phyloP scores from a whole-genome alignment of 2,329 filamentous ascomycete species.

The Aspergillus phoenicis region DNA sequence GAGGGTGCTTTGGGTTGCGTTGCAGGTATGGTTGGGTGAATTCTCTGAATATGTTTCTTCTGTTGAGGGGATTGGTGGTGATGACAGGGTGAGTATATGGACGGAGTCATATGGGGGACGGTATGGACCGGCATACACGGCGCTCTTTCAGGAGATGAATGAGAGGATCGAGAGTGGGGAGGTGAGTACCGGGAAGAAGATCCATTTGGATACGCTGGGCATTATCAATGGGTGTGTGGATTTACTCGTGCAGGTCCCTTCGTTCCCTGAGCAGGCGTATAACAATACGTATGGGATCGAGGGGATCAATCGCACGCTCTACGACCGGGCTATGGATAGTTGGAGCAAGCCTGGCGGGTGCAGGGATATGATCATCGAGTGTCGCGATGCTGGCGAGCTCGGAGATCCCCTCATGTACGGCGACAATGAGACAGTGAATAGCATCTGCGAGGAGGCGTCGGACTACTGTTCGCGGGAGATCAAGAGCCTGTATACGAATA shows the following conservation, averaged over 20 bases:
- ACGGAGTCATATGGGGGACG: constrained; percentile 51
- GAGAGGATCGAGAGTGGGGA: constrained; percentile 40
- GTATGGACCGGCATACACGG: constrained; percentile 46
- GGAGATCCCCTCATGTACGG: constrained; percentile 56
- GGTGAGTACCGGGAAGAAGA: constrained; percentile 28
- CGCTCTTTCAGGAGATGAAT: constrained; percentile 48
- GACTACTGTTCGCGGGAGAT: constrained; percentile 50
- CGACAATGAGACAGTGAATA: constrained; percentile 49
- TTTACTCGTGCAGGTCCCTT: constrained; percentile 50
- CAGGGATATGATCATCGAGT: constrained; percentile 56
- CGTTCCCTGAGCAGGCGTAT: constrained; percentile 55
- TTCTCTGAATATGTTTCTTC: constrained; percentile 62
- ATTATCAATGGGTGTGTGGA: constrained; percentile 62
- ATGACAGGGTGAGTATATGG: constrained; percentile 53
- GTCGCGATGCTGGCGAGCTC: constrained; percentile 49
- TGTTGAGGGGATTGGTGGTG: constrained; percentile 28
- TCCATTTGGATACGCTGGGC: constrained; percentile 55
- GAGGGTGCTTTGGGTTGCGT: constrained; percentile 58
- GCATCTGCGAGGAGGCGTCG: constrained; percentile 49
- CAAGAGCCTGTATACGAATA: constrained; percentile 47
- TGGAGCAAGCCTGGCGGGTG: constrained; percentile 55
- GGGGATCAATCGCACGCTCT: constrained; percentile 52
- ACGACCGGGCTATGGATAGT: constrained; percentile 49
- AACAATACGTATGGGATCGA: constrained; percentile 64
- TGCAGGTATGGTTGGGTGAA: constrained; percentile 64